These are phyloP conservation scores for Lachancea fermentati DNA, from an alignment of 805 yeast species.

Conservation along the genomic window DNA sequence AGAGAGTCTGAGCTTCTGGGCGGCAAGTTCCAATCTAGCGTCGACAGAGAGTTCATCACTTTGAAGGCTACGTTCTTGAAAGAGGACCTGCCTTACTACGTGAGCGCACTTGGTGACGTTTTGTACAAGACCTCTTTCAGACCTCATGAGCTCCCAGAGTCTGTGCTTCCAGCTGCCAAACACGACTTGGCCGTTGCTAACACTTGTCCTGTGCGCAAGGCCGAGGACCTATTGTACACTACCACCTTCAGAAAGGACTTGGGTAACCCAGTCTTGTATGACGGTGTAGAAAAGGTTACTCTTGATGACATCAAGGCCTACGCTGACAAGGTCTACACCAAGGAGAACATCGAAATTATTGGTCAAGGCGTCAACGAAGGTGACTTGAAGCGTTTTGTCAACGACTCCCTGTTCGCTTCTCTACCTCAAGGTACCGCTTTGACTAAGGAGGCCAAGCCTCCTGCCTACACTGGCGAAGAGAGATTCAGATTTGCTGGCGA, in stretches of 20 bases:
- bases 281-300: conserved; percentile 53
- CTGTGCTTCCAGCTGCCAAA: conserved; percentile 71
- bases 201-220: conserved; percentile 49
- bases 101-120: conserved; percentile 75
- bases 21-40: conserved; percentile 62
- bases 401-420: conserved; percentile 52
- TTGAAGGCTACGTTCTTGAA: conserved; percentile 78
- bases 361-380: conserved; percentile 69
- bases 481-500: conserved; percentile 61
- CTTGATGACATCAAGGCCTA: conserved; percentile 60
- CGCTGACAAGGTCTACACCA: conserved; percentile 63
- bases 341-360: conserved; percentile 62
- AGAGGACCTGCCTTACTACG: conserved; percentile 87
- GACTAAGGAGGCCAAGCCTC: conserved; percentile 33
- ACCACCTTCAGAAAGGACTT: conserved; percentile 81
- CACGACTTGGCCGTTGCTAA: conserved; percentile 54
- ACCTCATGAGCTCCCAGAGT: conserved; percentile 78
- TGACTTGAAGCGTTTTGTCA: conserved; percentile 64
- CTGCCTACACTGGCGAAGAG: conserved; percentile 58
- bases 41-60: conserved; percentile 80
- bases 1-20: conserved; percentile 95
- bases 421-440: conserved; percentile 58
- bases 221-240: conserved; percentile 73
- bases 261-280: conserved; percentile 76
- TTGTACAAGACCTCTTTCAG: conserved; percentile 66